Conservation (phyloP, 306 rosid species). For the Sicyos baderoa region DNA sequence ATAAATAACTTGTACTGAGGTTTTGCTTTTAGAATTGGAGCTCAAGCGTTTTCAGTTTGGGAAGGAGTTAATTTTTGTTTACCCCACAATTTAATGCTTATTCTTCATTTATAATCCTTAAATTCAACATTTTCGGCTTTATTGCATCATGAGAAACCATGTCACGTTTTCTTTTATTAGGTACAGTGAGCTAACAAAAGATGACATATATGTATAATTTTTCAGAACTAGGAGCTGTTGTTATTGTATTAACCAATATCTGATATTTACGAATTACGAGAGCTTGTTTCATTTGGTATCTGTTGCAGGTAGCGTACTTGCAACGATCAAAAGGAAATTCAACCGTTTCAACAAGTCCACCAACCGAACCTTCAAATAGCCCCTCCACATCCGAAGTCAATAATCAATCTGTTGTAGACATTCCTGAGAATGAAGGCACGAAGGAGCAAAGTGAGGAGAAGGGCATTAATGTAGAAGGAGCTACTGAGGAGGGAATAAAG, state of each 20-base stretch:
- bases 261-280: background rate
- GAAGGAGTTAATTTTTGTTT: background rate
- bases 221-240: background rate
- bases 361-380: conserved; percentile 39
- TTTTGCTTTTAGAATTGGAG: background rate
- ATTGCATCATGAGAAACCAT: conserved; percentile 4
- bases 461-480: conserved; percentile 55
- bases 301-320: conserved; percentile 78
- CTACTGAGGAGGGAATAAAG: conserved; percentile 87
- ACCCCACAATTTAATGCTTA: background rate
- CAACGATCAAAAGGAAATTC: conserved; percentile 61
- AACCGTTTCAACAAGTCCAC: conserved; percentile 23
- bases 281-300: conserved; percentile 24
- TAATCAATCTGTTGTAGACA: conserved; percentile 48
- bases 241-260: background rate
- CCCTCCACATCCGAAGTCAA: conserved; percentile 50
- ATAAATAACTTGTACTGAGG: background rate
- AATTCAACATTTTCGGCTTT: background rate
- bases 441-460: conserved; percentile 56
- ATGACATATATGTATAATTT: background rate
- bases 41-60: conserved; percentile 5
- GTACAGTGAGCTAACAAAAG: background rate
- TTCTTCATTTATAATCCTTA: background rate
- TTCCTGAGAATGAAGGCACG: conserved; percentile 49
- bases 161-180: background rate